These are phyloP conservation scores for Lasiodiplodia theobromae DNA, from an alignment of 2,329 filamentous ascomycete species.

Conservation along the genomic window DNA sequence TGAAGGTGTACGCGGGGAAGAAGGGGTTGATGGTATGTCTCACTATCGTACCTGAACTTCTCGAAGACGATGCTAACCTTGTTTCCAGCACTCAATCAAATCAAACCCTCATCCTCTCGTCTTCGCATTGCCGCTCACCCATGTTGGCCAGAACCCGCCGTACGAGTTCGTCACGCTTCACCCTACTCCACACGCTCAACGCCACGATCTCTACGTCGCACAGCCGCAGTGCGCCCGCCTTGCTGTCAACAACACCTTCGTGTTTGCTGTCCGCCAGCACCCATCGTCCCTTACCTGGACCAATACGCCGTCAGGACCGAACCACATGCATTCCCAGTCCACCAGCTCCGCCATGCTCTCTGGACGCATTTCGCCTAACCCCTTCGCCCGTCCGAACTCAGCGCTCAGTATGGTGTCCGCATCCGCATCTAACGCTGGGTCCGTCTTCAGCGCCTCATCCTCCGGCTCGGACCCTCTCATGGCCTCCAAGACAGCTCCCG, in stretches of 20 bases:
- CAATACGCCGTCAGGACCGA: constrained; percentile 39
- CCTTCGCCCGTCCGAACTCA: constrained; percentile 62
- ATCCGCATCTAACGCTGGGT: constrained; percentile 55
- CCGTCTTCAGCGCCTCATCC: constrained; percentile 58
- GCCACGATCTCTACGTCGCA: constrained; percentile 95
- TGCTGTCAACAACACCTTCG: constrained; percentile 95
- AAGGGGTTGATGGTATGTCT: constrained; percentile 79
- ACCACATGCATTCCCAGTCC: constrained; percentile 38
- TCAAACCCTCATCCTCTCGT: constrained; percentile 93
- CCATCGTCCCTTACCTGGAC: constrained; percentile 65
- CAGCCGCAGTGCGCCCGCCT: constrained; percentile 91
- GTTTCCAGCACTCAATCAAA: constrained; percentile 78
- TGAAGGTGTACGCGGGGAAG: constrained; percentile 94
- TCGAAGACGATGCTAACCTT: constrained; percentile 25
- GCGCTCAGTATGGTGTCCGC: constrained; percentile 68
- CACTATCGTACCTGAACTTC: background rate
- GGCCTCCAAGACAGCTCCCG: constrained; percentile 55
- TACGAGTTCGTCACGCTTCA: constrained; percentile 94
- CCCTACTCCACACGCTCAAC: constrained; percentile 95
- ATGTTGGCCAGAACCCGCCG: constrained; percentile 89
- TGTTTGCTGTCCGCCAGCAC: constrained; percentile 94
- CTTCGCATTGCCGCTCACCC: constrained; percentile 86
- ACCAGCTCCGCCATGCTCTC: constrained; percentile 42
- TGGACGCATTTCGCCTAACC: constrained; percentile 59
- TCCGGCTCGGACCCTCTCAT: constrained; percentile 14